A percentile compares a stretch with the other conserved stretches of the same genome.
Conservation (phyloP, 495 filamentous ascomycete species). For the Articulospora tetracladia region DNA sequence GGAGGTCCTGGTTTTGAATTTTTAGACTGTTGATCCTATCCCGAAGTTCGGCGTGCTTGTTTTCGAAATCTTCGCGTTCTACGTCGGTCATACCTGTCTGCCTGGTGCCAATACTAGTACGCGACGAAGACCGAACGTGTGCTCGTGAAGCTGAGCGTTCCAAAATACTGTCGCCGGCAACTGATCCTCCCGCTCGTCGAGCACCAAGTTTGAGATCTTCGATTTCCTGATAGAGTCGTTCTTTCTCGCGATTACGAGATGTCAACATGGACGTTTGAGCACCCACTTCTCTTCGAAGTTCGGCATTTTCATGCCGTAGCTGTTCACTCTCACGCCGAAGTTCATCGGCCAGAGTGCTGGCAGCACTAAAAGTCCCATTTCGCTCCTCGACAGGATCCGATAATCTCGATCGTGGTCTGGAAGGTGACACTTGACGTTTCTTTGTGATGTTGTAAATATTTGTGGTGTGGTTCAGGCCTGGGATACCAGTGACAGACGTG, state of each 20-base stretch:
- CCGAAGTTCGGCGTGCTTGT: constrained; percentile 73
- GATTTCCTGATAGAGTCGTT: constrained; percentile 92
- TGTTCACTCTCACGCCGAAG: constrained; percentile 63
- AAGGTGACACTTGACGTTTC: constrained; percentile 56
- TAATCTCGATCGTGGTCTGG: constrained; percentile 59
- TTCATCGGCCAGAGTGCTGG: constrained; percentile 65
- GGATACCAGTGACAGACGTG: constrained; percentile 25
- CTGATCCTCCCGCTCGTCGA: constrained; percentile 55
- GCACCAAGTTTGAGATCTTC: constrained; percentile 90
- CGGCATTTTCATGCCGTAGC: constrained; percentile 86
- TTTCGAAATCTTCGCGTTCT: constrained; percentile 84
- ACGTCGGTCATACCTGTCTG: constrained; percentile 68
- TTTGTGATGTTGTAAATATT: constrained; percentile 61
- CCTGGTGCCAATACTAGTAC: constrained; percentile 64
- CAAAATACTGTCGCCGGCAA: constrained; percentile 85
- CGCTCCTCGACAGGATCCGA: constrained; percentile 51
- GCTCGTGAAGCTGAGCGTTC: constrained; percentile 89
- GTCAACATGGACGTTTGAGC: constrained; percentile 98
- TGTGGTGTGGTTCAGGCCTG: constrained; percentile 47
- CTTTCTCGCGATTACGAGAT: constrained; percentile 90
- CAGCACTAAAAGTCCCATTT: constrained; percentile 50
- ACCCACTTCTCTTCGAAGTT: constrained; percentile 84
- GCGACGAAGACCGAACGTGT: constrained; percentile 60
- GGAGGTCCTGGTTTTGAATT: constrained; percentile 76
- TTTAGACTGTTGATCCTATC: constrained; percentile 82